A percentile compares a stretch with the other conserved stretches of the same genome.
phyloP scores from a whole-genome alignment of 192 early-diverging fungal species.

The Coemansia reversa region DNA sequence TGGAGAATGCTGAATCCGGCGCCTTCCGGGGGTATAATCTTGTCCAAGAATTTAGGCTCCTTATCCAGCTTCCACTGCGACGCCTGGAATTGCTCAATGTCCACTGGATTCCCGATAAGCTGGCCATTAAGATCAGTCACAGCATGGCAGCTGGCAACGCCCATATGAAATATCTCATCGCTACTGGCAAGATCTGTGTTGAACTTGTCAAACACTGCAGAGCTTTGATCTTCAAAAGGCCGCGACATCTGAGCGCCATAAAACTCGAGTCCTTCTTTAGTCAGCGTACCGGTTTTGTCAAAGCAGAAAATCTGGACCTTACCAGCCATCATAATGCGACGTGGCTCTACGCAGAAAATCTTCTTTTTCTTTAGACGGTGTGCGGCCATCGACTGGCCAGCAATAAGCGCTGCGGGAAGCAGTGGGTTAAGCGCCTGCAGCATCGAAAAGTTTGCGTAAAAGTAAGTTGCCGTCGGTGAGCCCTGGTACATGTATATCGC shows the following conservation, averaged over 20 bases:
- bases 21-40: slow-evolving; percentile 25
- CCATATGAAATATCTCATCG: slow-evolving; percentile 23
- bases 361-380: slow-evolving; percentile 57
- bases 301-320: slow-evolving; percentile 70
- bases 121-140: slow-evolving; percentile 56
- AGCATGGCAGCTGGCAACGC: slow-evolving; percentile 59
- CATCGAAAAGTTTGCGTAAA: slow-evolving; percentile 69
- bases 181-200: slow-evolving; percentile 9
- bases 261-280: slow-evolving; percentile 65
- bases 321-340: slow-evolving; percentile 65
- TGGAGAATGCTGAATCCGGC: slow-evolving; percentile 10
- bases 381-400: slow-evolving; percentile 66
- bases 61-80: slow-evolving; percentile 34
- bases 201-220: slow-evolving; percentile 13
- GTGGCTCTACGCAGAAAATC: slow-evolving; percentile 71
- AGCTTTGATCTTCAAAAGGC: neutral
- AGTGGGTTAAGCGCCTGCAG: slow-evolving; percentile 67
- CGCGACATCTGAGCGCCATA: slow-evolving; percentile 36
- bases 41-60: slow-evolving; percentile 47
- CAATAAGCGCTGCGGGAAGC: slow-evolving; percentile 67
- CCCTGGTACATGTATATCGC: slow-evolving; percentile 43
- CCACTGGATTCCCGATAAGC: slow-evolving; percentile 65
- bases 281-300: slow-evolving; percentile 69
- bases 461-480: slow-evolving; percentile 58
- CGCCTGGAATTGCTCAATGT: slow-evolving; percentile 66